Evolutionary conservation across 177 flowering plant genomes (phyloP).

Genomic region (Telopea speciosissima): DNA sequence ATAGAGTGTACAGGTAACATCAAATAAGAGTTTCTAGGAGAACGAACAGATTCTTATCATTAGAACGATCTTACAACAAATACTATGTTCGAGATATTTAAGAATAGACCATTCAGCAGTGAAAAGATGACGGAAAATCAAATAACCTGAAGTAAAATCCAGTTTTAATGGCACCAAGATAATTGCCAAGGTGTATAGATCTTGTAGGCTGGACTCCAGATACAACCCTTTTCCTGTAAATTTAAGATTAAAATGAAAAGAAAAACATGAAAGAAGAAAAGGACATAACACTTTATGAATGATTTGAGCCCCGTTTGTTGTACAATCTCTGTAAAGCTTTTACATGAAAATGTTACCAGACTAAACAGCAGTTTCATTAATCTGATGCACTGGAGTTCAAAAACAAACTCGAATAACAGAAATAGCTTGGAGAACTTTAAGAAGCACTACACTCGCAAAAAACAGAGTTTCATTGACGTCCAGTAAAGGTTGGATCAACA

Average conservation of each 20-base stretch:
- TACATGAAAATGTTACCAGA: neutral
- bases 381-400: too few relatives aligned
- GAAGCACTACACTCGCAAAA: neutral
- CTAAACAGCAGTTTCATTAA: too few relatives aligned
- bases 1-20: neutral
- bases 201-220: slow-evolving; percentile 98
- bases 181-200: slow-evolving; percentile 84
- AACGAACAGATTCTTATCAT: neutral
- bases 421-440: too few relatives aligned
- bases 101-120: neutral
- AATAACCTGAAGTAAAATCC: slow-evolving; percentile 79
- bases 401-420: too few relatives aligned
- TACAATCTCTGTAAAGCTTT: neutral
- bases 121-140: neutral
- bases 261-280: neutral
- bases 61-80: too few relatives aligned
- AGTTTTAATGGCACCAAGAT: slow-evolving; percentile 94
- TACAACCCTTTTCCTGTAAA: slow-evolving; percentile 79
- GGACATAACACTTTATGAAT: neutral
- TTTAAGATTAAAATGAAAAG: slow-evolving; percentile 1
- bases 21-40: neutral
- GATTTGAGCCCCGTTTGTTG: neutral
- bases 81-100: too few relatives aligned
- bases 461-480: too few relatives aligned
- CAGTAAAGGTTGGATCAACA: too few relatives aligned